Conservation (phyloP, 805 yeast species). For the Metschnikowia peoriensis region DNA sequence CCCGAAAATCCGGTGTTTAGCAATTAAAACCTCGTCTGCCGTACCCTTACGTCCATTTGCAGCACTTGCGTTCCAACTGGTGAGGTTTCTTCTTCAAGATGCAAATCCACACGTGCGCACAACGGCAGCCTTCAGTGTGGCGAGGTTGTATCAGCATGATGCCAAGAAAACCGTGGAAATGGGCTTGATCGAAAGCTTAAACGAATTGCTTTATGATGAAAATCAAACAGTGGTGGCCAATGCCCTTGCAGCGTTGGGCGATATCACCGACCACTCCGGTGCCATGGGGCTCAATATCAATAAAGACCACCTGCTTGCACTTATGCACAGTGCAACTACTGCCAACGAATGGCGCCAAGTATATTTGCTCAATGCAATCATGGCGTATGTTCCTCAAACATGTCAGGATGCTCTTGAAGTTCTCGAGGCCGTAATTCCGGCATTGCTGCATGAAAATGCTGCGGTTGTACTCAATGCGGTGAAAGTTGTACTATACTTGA, state of each 20-base stretch:
- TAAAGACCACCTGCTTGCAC: conserved; percentile 37
- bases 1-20: conserved; percentile 54
- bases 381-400: conserved; percentile 68
- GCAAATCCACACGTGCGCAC: conserved; percentile 61
- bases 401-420: conserved; percentile 63
- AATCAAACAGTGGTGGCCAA: conserved; percentile 65
- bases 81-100: conserved; percentile 40
- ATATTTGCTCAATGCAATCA: conserved; percentile 60
- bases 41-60: conserved; percentile 54
- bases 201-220: conserved; percentile 52
- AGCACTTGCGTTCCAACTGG: conserved; percentile 42
- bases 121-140: conserved; percentile 66
- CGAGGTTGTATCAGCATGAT: conserved; percentile 61
- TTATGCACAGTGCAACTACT: conserved; percentile 34
- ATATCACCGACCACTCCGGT: conserved; percentile 57
- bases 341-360: conserved; percentile 73
- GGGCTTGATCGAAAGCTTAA: conserved; percentile 48
- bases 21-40: conserved; percentile 61
- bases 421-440: conserved; percentile 65
- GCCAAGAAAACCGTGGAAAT: conserved; percentile 42
- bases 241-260: conserved; percentile 65
- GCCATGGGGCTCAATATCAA: conserved; percentile 54
- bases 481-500: conserved; percentile 65
- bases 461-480: conserved; percentile 78
- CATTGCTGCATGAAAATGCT: conserved; percentile 75